Base-by-base conservation (phyloP, 192 early-diverging fungal genomes). In the Gonapodya prolifera region DNA sequence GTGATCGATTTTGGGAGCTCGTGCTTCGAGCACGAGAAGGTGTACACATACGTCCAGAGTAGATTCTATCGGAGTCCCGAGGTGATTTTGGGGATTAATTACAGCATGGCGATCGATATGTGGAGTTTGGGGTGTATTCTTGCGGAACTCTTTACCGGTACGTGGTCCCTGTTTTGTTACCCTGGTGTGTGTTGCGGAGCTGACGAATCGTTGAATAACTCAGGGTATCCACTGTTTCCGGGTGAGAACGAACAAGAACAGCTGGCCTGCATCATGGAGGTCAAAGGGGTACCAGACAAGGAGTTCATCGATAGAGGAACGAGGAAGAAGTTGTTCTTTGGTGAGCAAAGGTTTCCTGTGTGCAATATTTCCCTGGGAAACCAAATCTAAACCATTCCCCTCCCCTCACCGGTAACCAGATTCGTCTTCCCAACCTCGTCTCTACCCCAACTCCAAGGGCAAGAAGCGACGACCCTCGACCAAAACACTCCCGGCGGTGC, bases 201-300 rank as follows among this genome's bases (percentile, higher is more conserved):
- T 74, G 76, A n/a, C 32, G 70, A 78, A 80, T 79, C 45, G 18
- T 76, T 80, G 16, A 36, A 17, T 86, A n/a, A 79, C 76, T 84
- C 81, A 45, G 91, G 93, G 17, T 95, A 96, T 78, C 97, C 97
- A 33, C 81, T 99, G 34, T 99, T 99, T 79, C 96, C 97, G 2
- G 97, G 97, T 30, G 97, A 99, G 81, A 97, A 97, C 81, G 97
- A 99, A 82, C 91, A 94, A 77, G 96, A 99, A 77, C 97, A 99
- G 81, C 83, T 99, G 45, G 86, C 92, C 13, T 95, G 95, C 82
- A 96, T 99, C 69, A 94, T 99, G 91, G 96, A 99, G 83, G 85
- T 96, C 29, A 87, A 90, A 69, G 96, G 95, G 17, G 83, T 92
- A 17, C 97, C 97, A 31, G 87, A 88, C 0, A 78, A 83, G 30